Evolutionary conservation across 139 green algal species (phyloP), one percentile per base, ranked within the genome.

Genomic region (Volvox reticuliferus): DNA sequence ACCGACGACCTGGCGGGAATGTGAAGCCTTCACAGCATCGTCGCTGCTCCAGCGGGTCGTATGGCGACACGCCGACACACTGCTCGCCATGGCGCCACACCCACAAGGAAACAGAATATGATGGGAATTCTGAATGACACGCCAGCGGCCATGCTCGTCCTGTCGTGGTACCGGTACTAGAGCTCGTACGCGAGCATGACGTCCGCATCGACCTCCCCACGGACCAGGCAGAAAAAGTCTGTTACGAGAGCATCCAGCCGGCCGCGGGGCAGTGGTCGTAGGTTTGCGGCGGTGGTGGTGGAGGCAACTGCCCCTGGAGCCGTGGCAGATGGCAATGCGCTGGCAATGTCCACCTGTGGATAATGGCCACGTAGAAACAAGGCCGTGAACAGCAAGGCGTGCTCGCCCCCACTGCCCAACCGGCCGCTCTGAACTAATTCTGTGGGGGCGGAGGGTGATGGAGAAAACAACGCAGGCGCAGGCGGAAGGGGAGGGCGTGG

Each of bases 181-280:
- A 98, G 69, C 82, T 98, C 93, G 62, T 98, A 98, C 9, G 93
- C 93, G n/a, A 98, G 89, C 90, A 98, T 89, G 20, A 94, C 93
- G 80, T 98, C 96, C 1, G 50, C 76, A 17, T 86, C 94, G n/a
- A 93, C 93, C 79, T 97, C 95, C 1, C 95, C 91, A 0, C 96
- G 89, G 1, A 93, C 90, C 12, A 98, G 73, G 37, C 90, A 86
- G 22, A 94, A 96, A 89, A 98, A 96, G 81, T 98, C 96, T 19
- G 87, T 55, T 19, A 97, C 89, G 35, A 98, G 82, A 3, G 94
- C 94, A 35, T 96, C 93, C 86, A 98, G 95, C 35, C 95, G 89
- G 13, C 91, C 86, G 9, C 95, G 76, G 0, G 79, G 76, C 37
- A 98, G 92, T 1, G 93, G 78, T 30, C 16, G 3, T 0, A n/a